These are phyloP conservation scores for Fonsecaea nubica DNA, from an alignment of 2,329 filamentous ascomycete species.

Conservation along the genomic window DNA sequence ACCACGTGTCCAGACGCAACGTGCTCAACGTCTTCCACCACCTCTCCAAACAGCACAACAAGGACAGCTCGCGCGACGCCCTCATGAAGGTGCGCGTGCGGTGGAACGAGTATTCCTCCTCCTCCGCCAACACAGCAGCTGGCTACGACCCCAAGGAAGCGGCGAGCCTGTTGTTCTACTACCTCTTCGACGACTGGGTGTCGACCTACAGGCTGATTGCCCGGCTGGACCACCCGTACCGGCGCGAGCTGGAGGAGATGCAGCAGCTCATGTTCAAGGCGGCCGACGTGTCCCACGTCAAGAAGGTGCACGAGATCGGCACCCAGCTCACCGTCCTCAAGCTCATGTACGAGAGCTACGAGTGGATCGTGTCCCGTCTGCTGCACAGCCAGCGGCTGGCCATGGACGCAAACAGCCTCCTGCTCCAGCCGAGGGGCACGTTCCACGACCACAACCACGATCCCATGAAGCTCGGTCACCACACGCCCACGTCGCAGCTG, in stretches of 20 bases:
- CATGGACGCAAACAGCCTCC: conserved; percentile 12
- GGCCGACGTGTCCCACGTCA: conserved; percentile 54
- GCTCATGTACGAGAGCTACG: conserved; percentile 67
- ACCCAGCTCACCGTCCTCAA: conserved; percentile 67
- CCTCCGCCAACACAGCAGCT: background rate
- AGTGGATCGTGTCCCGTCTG: conserved; percentile 67
- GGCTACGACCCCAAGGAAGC: conserved; percentile 53
- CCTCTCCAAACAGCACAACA: conserved; percentile 61
- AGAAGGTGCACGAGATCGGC: conserved; percentile 64
- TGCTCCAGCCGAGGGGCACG: conserved; percentile 6
- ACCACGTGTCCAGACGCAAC: conserved; percentile 60
- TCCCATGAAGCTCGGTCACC: conserved; percentile 1
- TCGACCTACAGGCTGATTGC: conserved; percentile 67
- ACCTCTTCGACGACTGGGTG: conserved; percentile 72
- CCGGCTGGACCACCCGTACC: conserved; percentile 61
- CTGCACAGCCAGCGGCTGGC: conserved; percentile 56
- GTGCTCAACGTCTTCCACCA: conserved; percentile 67
- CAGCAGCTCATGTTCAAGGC: conserved; percentile 63
- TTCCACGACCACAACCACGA: background rate
- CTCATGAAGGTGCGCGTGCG: conserved; percentile 58
- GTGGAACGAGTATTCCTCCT: conserved; percentile 40
- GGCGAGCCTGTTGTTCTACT: conserved; percentile 69
- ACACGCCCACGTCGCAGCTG: conserved; percentile 12
- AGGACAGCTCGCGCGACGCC: conserved; percentile 55
- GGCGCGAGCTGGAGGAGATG: conserved; percentile 57